These are phyloP conservation scores for Exserohilum rostratum DNA, from an alignment of 2,329 filamentous ascomycete genomes.

Conservation along the genomic window DNA sequence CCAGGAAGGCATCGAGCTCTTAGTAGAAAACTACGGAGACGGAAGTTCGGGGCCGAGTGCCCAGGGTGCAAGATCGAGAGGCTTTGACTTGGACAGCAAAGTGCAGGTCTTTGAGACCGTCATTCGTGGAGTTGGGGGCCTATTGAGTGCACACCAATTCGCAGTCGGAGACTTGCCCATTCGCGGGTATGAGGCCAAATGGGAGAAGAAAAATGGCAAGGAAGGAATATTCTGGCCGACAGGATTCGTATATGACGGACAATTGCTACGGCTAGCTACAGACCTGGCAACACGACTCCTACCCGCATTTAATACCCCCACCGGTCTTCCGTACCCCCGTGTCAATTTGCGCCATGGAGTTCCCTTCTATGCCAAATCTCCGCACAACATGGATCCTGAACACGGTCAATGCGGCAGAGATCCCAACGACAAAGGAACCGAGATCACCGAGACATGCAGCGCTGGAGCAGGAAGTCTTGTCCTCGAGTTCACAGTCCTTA, in stretches of 20 bases:
- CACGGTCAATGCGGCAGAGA: conserved; percentile 55
- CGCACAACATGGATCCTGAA: conserved; percentile 67
- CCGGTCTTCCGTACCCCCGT: conserved; percentile 90
- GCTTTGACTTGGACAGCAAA: conserved; percentile 96
- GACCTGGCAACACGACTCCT: conserved; percentile 84
- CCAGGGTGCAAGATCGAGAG: conserved; percentile 73
- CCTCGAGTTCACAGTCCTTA: conserved; percentile 89
- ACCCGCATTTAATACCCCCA: conserved; percentile 89
- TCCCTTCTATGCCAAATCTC: conserved; percentile 89
- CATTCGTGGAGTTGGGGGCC: conserved; percentile 87
- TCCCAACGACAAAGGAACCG: conserved; percentile 56
- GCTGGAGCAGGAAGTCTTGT: conserved; percentile 95
- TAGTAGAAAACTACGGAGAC: conserved; percentile 87
- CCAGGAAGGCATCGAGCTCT: conserved; percentile 75
- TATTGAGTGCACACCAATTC: conserved; percentile 92
- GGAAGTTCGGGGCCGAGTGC: conserved; percentile 72
- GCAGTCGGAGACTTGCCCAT: conserved; percentile 91
- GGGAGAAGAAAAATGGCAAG: conserved; percentile 41
- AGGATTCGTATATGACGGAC: conserved; percentile 83
- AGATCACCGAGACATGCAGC: conserved; percentile 95
- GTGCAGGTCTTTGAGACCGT: conserved; percentile 99
- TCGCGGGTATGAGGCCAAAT: conserved; percentile 69
- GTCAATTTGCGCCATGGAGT: conserved; percentile 92
- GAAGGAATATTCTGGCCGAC: conserved; percentile 71
- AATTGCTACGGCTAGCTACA: conserved; percentile 84